Evolutionary conservation across 306 rosid genomes (phyloP).

Genomic region (Pueraria montana): DNA sequence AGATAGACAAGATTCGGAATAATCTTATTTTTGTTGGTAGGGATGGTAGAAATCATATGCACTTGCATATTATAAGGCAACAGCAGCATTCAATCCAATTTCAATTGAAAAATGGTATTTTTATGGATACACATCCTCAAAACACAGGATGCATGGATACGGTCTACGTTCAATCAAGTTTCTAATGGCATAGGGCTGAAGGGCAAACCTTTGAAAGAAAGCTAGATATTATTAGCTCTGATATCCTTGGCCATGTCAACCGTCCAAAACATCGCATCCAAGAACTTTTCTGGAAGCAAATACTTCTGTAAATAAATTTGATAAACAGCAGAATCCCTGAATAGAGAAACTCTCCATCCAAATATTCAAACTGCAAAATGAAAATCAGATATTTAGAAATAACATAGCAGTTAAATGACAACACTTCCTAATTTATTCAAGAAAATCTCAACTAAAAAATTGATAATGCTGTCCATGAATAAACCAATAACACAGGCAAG

Average conservation of each 20-base stretch:
- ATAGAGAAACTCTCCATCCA: conserved; percentile 76
- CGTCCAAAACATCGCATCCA: conserved; percentile 89
- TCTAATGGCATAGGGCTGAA: conserved; percentile 23
- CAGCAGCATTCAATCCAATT: conserved; percentile 31
- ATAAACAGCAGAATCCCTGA: conserved; percentile 68
- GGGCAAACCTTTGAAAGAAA: conserved; percentile 87
- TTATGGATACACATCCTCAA: conserved; percentile 19
- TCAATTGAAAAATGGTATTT: conserved; percentile 36
- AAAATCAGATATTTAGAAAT: conserved; percentile 42
- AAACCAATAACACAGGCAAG: conserved; percentile 17
- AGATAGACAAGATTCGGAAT: not conserved
- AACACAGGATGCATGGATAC: conserved; percentile 26
- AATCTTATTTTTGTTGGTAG: conserved; percentile 22
- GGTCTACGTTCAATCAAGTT: conserved; percentile 32
- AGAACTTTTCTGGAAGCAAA: conserved; percentile 74
- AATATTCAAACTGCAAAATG: conserved; percentile 65
- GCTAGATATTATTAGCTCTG: conserved; percentile 85
- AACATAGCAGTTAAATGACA: conserved; percentile 44
- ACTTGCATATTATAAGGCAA: conserved; percentile 34
- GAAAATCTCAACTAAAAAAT: conserved; percentile 18
- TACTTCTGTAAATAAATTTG: conserved; percentile 65
- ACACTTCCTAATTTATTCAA: conserved; percentile 19
- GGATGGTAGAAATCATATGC: conserved; percentile 20
- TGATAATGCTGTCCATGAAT: conserved; percentile 6
- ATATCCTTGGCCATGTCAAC: conserved; percentile 92